phyloP scores from a whole-genome alignment of 345 rosid species.

The Eucalyptus pauciflora region DNA sequence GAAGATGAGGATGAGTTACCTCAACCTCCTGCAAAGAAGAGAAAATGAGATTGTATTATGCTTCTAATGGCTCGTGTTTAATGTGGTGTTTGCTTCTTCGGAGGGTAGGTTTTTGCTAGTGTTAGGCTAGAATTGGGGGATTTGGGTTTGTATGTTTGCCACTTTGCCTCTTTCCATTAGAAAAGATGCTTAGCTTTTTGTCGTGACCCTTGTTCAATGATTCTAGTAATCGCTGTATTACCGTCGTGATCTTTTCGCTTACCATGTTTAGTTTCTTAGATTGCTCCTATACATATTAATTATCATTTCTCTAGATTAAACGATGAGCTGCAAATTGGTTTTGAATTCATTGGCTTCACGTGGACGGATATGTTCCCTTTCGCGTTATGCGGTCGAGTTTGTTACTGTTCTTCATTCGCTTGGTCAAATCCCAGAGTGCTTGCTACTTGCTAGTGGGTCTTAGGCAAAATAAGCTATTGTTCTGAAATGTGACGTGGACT shows the following conservation, averaged over 20 bases:
- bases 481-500: not conserved
- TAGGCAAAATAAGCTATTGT: not conserved
- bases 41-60: slow-evolving; percentile 22
- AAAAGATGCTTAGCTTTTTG: not conserved
- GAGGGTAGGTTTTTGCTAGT: not conserved
- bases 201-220: not conserved
- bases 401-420: not conserved
- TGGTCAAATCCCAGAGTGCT: not conserved
- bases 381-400: not conserved
- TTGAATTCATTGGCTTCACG: not conserved
- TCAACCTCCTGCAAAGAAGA: slow-evolving; percentile 53
- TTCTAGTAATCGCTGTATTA: not conserved
- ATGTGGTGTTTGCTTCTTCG: not conserved
- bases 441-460: not conserved
- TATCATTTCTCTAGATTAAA: not conserved
- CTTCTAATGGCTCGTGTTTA: not conserved
- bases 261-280: not conserved
- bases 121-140: not conserved
- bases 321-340: not conserved
- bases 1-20: slow-evolving; percentile 34
- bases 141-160: not conserved
- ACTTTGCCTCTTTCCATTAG: not conserved
- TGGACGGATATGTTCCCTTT: not conserved
- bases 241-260: not conserved
- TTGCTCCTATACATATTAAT: not conserved